These are phyloP conservation scores for Potentilla sterilis DNA, from an alignment of 306 rosid genomes.

Conservation along the genomic window DNA sequence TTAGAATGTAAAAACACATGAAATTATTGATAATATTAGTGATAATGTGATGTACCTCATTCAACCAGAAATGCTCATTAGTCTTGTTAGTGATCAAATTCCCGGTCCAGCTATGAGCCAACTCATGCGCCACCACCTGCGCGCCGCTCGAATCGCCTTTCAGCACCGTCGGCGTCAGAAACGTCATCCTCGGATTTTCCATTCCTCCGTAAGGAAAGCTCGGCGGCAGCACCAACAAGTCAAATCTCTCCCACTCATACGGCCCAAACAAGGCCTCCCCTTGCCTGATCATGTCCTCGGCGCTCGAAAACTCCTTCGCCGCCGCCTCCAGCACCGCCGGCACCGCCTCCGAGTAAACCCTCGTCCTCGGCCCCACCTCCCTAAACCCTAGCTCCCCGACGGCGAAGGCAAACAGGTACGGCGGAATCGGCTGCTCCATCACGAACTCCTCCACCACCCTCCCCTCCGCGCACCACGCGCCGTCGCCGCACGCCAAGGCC, in stretches of 20 bases:
- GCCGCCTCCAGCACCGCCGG: constrained; percentile 55
- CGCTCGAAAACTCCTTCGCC: constrained; percentile 67
- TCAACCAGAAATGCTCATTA: constrained; percentile 93
- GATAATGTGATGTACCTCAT: constrained; percentile 55
- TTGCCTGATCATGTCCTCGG: constrained; percentile 80
- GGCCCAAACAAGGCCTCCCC: constrained; percentile 77
- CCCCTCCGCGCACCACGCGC: constrained; percentile 53
- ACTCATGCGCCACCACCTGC: constrained; percentile 89
- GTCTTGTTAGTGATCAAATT: constrained; percentile 88
- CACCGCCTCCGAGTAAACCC: constrained; percentile 75
- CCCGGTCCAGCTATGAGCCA: constrained; percentile 98
- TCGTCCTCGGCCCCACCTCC: constrained; percentile 87
- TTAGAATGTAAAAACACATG: background rate
- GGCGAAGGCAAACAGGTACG: constrained; percentile 87
- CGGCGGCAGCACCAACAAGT: constrained; percentile 80
- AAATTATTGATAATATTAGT: background rate
- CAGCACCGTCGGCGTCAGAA: constrained; percentile 89
- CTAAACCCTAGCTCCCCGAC: constrained; percentile 67
- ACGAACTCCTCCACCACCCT: constrained; percentile 84
- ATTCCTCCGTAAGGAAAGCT: constrained; percentile 93
- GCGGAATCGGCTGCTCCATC: constrained; percentile 89
- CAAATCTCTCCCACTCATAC: constrained; percentile 88
- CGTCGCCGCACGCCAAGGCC: constrained; percentile 31
- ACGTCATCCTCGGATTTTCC: constrained; percentile 97
- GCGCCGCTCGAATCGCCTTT: constrained; percentile 87